Conservation (phyloP, 345 rosid species). For the Trapa bicornis region DNA sequence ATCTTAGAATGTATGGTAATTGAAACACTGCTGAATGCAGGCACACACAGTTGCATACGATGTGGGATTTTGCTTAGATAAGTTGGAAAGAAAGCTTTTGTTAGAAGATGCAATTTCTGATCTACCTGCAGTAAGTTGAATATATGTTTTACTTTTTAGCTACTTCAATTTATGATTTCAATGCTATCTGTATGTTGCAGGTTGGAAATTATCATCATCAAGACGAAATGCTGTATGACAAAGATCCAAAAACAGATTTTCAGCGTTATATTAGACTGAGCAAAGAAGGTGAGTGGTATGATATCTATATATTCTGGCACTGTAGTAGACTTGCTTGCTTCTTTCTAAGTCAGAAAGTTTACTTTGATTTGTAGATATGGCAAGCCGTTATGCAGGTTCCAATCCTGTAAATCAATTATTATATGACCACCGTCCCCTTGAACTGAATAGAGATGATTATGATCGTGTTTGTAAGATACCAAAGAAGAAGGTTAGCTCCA, state of each 20-base stretch:
- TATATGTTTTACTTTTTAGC: not conserved
- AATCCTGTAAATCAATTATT: slow-evolving; percentile 8
- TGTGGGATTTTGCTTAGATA: slow-evolving; percentile 15
- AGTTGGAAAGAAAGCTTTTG: slow-evolving; percentile 25
- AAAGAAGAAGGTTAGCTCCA: slow-evolving; percentile 27
- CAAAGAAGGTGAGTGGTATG: slow-evolving; percentile 20
- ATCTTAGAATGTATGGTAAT: too few relatives aligned
- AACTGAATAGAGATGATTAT: slow-evolving; percentile 34
- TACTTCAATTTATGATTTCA: not conserved
- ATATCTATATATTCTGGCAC: not conserved
- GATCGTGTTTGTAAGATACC: slow-evolving; percentile 41
- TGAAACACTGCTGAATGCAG: slow-evolving; percentile 15
- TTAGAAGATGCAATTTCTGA: slow-evolving; percentile 47
- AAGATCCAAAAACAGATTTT: slow-evolving; percentile 1
- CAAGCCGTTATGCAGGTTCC: slow-evolving; percentile 7
- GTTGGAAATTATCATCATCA: slow-evolving; percentile 1
- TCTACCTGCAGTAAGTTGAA: slow-evolving; percentile 37
- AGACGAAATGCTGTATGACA: not conserved
- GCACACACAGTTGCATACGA: slow-evolving; percentile 30
- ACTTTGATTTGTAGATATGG: slow-evolving; percentile 15
- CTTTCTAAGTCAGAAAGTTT: not conserved
- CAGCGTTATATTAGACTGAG: slow-evolving; percentile 32
- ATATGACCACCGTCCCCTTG: slow-evolving; percentile 35
- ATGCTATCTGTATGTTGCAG: slow-evolving; percentile 13
- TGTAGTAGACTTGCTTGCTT: not conserved